A percentile compares a stretch with the other conserved stretches of the same genome.
These are phyloP conservation scores for Leccinellum rugosiceps DNA, from an alignment of 768 basidiomycete genomes.

Conservation along the genomic window DNA sequence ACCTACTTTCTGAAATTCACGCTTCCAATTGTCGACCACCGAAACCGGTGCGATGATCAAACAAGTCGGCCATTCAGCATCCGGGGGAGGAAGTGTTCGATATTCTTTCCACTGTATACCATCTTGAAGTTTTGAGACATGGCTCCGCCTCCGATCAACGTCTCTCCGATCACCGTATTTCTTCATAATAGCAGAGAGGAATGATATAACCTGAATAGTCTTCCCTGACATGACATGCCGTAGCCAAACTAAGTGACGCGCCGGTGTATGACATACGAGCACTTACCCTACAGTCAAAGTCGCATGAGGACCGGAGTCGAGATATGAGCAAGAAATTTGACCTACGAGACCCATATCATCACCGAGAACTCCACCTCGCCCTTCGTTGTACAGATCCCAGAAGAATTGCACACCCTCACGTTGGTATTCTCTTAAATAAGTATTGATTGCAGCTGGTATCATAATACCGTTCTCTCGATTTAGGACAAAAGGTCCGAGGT, in stretches of 20 bases:
- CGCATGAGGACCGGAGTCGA: neutral
- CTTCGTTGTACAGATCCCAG: constrained; percentile 64
- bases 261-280: neutral
- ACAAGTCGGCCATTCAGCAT: constrained; percentile 80
- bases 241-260: constrained; percentile 1
- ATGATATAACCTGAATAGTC: constrained; percentile 90
- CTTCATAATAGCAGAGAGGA: constrained; percentile 88
- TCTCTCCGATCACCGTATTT: constrained; percentile 70
- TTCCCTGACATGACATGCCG: constrained; percentile 53
- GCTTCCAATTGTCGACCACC: constrained; percentile 84
- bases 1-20: constrained; percentile 79
- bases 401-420: constrained; percentile 83
- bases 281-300: constrained; percentile 26
- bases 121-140: constrained; percentile 69
- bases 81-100: constrained; percentile 58
- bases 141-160: constrained; percentile 56
- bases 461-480: constrained; percentile 43
- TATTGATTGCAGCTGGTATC: constrained; percentile 73
- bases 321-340: constrained; percentile 2
- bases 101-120: constrained; percentile 47
- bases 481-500: constrained; percentile 48
- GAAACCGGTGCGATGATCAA: constrained; percentile 85
- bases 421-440: constrained; percentile 88
- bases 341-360: constrained; percentile 91
- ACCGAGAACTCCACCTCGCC: constrained; percentile 78